Evolutionary conservation across 1,139 yeast species (phyloP), one percentile per base, ranked within the genome.

Genomic region (Meyerozyma athensensis): DNA sequence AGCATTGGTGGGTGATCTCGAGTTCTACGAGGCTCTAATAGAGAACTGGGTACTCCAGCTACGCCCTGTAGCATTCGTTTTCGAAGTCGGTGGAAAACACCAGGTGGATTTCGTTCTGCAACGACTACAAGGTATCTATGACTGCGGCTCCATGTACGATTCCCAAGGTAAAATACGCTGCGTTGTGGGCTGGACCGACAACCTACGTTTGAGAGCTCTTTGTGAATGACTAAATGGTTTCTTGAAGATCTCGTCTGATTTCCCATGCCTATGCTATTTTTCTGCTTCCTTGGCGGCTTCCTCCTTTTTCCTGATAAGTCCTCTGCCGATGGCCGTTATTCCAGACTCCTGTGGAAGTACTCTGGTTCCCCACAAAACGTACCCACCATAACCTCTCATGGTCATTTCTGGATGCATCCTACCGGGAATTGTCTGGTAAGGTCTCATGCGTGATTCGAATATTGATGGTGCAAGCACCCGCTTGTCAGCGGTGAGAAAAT

Each of bases 351-450:
- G 70, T 0, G 97, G 97, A 37, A 81, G 65, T 0, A 92, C 97
- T 37, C 85, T 70, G 10, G 86, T 77, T 5, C 94, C 95, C 70
- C 81, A 76, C 47, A 90, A 65, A 2, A 92, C 59, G 56, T 80
- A 92, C 0, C 99, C 99, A 36, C 97, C 97, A 40, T 83, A 92
- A 3, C 96, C 90, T 54, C 87, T 74, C 74, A 84, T 81, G 1
- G 97, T 86, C 99, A 92, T 94, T 43, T 81, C 61, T 0, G 99
- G 99, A 58, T 94, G 98, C 57, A 92, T 69, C 56, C 95, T 79
- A 6, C 98, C 98, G 9, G 95, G 89, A 20, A 92, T 77, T 4
- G 97, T 89, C 61, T 92, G 99, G 56, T 84, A 87, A 36, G 82
- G 83, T 45, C 97, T 77, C 7, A 86, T 95, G 42, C 87, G 71